Evolutionary conservation across 208 protist species (phyloP).

Genomic region (Wallacemonas rigidus): DNA sequence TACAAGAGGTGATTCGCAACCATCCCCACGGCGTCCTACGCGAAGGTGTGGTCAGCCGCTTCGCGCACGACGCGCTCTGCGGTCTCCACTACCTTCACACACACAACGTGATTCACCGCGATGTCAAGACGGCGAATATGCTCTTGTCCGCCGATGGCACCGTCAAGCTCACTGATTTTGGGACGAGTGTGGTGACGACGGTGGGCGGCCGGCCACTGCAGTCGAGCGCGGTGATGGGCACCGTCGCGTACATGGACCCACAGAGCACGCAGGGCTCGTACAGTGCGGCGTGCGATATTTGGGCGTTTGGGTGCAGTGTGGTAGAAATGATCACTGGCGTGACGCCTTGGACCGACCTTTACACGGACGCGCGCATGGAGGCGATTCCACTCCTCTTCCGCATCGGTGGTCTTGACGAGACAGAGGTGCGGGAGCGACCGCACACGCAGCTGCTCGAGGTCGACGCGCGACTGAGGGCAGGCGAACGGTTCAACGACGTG

Average conservation of each 20-base stretch:
- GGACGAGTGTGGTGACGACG: conserved; percentile 49
- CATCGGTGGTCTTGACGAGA: conserved; percentile 52
- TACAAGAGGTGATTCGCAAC: conserved; percentile 54
- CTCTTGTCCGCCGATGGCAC: conserved; percentile 66
- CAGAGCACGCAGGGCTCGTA: conserved; percentile 62
- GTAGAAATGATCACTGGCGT: conserved; percentile 69
- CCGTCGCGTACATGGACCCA: conserved; percentile 78
- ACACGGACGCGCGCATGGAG: conserved; percentile 20
- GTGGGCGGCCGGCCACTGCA: conserved; percentile 42
- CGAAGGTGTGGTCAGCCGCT: conserved; percentile 62
- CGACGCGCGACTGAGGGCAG: conserved; percentile 17
- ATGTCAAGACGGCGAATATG: conserved; percentile 89
- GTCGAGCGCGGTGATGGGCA: conserved; percentile 51
- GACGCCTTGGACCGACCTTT: conserved; percentile 51
- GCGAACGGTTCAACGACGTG: not conserved
- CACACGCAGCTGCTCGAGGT: conserved; percentile 28
- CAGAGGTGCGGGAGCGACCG: conserved; percentile 28
- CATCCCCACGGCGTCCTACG: conserved; percentile 36
- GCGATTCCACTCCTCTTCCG: conserved; percentile 62
- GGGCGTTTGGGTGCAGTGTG: conserved; percentile 79
- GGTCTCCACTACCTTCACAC: conserved; percentile 70
- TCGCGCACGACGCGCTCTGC: conserved; percentile 47
- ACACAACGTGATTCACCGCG: conserved; percentile 76
- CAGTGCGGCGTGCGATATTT: conserved; percentile 79
- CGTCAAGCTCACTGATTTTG: conserved; percentile 87